Conservation (phyloP, 2,329 filamentous ascomycete genomes). For the Gremmenia infestans region DNA sequence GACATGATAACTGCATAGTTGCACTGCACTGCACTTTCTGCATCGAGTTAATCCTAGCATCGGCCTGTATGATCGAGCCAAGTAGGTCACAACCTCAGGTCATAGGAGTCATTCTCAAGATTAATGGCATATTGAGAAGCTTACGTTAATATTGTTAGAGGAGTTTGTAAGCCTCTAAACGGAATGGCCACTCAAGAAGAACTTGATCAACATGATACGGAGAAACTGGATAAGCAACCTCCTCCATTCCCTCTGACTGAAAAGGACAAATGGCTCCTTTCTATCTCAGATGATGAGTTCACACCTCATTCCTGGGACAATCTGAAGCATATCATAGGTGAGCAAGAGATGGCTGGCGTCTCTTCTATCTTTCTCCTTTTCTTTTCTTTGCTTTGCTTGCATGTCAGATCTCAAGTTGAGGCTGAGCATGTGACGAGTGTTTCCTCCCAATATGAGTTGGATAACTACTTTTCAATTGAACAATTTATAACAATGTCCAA, state of each 20-base stretch:
- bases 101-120: too few species aligned
- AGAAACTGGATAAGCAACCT: constrained; percentile 18
- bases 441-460: background rate
- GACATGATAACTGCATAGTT: too few species aligned
- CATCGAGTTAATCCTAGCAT: too few species aligned
- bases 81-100: too few species aligned
- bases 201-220: background rate
- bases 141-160: too few species aligned
- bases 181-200: background rate
- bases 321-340: constrained; percentile 62
- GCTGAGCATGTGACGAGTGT: background rate
- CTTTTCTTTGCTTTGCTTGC: background rate
- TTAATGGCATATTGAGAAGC: too few species aligned
- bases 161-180: too few species aligned
- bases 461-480: background rate
- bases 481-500: constrained; percentile 22
- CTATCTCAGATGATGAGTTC: constrained; percentile 66
- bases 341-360: constrained; percentile 17
- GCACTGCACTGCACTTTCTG: too few species aligned
- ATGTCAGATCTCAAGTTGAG: background rate
- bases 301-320: constrained; percentile 68
- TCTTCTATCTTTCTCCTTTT: background rate
- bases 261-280: constrained; percentile 52
- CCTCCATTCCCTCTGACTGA: constrained; percentile 58
- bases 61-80: too few species aligned